Evolutionary conservation across 345 rosid species (phyloP).

Genomic region (Eucalyptus caleyi): DNA sequence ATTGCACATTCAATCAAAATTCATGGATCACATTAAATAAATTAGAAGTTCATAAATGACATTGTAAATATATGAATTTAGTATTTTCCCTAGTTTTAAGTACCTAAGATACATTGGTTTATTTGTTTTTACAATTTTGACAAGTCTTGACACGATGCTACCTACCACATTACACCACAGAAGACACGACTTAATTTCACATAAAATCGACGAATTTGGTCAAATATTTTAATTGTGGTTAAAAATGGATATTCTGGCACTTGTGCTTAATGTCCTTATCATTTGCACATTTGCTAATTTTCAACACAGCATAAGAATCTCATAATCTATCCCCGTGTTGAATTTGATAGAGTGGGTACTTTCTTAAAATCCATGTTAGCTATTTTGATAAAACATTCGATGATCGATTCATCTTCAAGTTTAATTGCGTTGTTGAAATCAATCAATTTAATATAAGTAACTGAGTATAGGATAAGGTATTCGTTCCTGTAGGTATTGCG

Average conservation of each 20-base stretch:
- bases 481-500: not conserved
- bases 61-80: not conserved
- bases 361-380: not conserved
- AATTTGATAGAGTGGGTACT: not conserved
- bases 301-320: not conserved
- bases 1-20: too few species aligned
- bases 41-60: not conserved
- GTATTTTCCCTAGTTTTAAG: not conserved
- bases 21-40: fast-evolving
- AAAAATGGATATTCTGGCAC: not conserved
- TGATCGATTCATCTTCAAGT: not conserved
- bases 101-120: not conserved
- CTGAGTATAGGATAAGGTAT: not conserved
- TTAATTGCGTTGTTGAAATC: not conserved
- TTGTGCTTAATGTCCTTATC: not conserved
- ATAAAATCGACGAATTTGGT: not conserved
- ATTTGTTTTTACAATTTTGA: not conserved
- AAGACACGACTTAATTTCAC: not conserved
- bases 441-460: not conserved
- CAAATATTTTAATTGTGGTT: fast-evolving
- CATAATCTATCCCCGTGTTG: not conserved
- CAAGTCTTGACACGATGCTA: not conserved
- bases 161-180: not conserved
- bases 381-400: not conserved
- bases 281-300: not conserved